A percentile compares a stretch with the other conserved stretches of the same genome.
Conservation (phyloP, 345 rosid species). For the Populus deltoides region DNA sequence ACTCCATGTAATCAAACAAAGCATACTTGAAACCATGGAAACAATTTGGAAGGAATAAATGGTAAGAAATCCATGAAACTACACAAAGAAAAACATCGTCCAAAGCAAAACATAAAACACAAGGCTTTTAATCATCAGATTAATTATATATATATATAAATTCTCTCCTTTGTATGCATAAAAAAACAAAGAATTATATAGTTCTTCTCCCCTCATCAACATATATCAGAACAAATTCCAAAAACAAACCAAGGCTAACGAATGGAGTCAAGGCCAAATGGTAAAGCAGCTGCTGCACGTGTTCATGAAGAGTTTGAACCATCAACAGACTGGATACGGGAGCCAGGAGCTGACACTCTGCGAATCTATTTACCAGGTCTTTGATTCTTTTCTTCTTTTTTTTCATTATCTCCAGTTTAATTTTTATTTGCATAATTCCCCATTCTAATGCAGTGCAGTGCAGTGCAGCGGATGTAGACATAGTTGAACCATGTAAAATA, state of each 20-base stretch:
- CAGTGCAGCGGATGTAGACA: no score
- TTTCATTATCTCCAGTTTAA: background rate
- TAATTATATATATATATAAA: background rate
- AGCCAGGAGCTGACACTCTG: constrained; percentile 31
- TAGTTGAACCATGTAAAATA: no score
- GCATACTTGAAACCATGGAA: background rate
- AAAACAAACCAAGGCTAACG: background rate
- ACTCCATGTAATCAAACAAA: background rate
- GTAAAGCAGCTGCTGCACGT: background rate
- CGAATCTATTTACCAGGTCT: constrained; percentile 43
- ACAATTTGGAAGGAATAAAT: background rate
- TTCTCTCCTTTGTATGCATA: background rate
- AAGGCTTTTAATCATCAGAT: background rate
- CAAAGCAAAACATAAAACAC: background rate
- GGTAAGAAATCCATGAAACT: background rate
- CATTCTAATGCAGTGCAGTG: no score
- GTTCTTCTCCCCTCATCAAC: background rate
- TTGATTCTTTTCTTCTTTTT: background rate
- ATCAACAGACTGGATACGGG: constrained; percentile 37
- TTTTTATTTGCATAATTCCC: no score
- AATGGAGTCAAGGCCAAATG: background rate
- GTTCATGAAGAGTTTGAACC: constrained; percentile 32
- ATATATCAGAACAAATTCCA: background rate
- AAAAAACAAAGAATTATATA: background rate
- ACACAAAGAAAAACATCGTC: background rate